Conservation (phyloP, 225 moss, liverwort and hornwort species). For the Thuidium tamariscinum region DNA sequence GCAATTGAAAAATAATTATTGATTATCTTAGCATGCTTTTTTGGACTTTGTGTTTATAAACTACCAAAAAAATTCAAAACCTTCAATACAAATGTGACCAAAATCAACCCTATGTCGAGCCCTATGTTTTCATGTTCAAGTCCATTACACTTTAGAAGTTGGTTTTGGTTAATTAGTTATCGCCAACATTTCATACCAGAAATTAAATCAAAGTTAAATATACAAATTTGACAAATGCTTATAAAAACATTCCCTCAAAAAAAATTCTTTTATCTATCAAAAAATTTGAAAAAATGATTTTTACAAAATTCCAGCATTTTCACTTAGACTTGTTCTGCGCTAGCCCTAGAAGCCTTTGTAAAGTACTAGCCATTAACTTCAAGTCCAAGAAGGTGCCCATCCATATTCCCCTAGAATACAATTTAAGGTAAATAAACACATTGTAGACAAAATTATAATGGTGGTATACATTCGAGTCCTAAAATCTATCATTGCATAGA, state of each 20-base stretch:
- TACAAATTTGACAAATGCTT: neutral
- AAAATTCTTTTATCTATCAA: neutral
- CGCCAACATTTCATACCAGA: neutral
- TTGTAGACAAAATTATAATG: neutral
- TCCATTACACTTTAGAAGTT: neutral
- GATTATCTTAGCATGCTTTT: neutral
- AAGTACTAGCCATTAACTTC: neutral
- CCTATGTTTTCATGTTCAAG: neutral
- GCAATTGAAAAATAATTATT: neutral
- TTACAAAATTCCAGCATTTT: accelerated
- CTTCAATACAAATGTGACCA: neutral
- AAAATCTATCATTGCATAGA: neutral
- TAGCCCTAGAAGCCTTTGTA: accelerated
- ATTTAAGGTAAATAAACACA: neutral
- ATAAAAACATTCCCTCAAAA: too few relatives aligned
- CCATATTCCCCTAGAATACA: neutral
- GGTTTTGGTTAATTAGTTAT: neutral
- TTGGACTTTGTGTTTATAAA: neutral
- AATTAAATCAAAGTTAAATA: neutral
- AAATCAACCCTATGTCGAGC: neutral
- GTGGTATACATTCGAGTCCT: neutral
- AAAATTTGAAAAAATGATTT: neutral
- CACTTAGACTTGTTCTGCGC: neutral
- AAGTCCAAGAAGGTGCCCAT: neutral
- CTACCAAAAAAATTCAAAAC: neutral